Base-by-base conservation (phyloP, 306 rosid genomes). In the Glycyrrhiza uralensis region DNA sequence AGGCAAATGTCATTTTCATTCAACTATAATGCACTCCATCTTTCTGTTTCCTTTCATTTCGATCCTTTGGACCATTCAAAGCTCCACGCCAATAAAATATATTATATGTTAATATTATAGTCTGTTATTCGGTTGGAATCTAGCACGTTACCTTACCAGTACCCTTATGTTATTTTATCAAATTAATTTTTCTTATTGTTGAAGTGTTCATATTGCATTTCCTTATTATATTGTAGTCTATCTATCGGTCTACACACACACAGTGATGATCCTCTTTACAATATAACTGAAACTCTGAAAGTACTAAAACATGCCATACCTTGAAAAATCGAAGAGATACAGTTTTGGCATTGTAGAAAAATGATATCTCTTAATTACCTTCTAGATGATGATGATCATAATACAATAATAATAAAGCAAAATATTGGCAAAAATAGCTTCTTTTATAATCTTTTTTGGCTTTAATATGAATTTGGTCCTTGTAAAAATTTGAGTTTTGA, bases 1-100 rank as follows among this genome's bases (percentile, higher is more conserved):
- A 26, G 87, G 85, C 75, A 79, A 57, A 49, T 47, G 85, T 84
- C 87, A 1, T 63, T 88, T 77, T 88, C 88, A 23, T 63, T 71
- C 75, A 74, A 71, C 82, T 5, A 74, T 74, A 59, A 11, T 20
- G 5, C 17, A 13, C 76, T 51, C 59, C 65, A 69, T 57, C 69
- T 61, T 66, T 51, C 57, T 45, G 4, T 47, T 74, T 52, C 17
- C 61, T 33, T 18, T 29, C 6, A 26, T 73, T 58, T 59, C n/a
- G n/a, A n/a, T n/a, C 3, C 4, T 9, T 41, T 19, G 6, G 23
- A 54, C 83, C 83, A 74, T 74, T 82, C 65, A 68, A 73, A 18
- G 6, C 32, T 45, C 36, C 69, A 55, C 74, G 14, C 42, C 47
- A 5, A 41, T 20, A 22, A 54, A 30, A 66, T 19, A 20, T 74